phyloP scores from a whole-genome alignment of 164 flowering plant genomes.

The Litsea cubeba region DNA sequence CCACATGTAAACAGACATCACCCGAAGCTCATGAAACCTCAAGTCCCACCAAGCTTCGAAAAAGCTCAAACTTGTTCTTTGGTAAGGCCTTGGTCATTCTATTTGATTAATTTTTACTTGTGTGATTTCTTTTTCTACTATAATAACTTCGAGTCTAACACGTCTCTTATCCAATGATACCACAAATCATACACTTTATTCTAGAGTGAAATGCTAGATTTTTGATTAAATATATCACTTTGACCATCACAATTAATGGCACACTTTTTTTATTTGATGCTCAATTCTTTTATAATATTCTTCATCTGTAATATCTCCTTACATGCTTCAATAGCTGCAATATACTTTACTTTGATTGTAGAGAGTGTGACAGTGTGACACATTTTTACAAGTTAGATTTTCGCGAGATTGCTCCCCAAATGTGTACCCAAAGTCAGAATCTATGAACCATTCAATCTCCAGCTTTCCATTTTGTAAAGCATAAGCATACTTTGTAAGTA shows the following conservation, averaged over 20 bases:
- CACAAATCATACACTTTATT: background rate
- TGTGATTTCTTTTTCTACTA: background rate
- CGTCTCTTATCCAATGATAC: background rate
- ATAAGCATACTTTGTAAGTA: no score
- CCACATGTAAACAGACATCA: no score
- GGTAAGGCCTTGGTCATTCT: no score
- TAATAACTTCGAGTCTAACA: background rate
- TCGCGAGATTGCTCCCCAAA: background rate
- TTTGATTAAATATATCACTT: background rate
- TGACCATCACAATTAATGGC: background rate
- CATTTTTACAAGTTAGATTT: background rate
- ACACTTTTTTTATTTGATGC: background rate
- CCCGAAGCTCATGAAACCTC: no score
- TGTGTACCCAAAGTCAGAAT: background rate
- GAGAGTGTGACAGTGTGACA: background rate
- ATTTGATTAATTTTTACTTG: background rate
- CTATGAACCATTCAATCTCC: no score
- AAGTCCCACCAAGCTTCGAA: no score
- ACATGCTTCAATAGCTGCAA: background rate
- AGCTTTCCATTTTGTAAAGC: no score
- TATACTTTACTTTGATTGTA: background rate
- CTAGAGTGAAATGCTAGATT: background rate
- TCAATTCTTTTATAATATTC: background rate
- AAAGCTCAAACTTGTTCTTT: no score
- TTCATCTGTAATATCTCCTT: background rate